A percentile compares a stretch with the other conserved stretches of the same genome.
Evolutionary conservation across 345 rosid genomes (phyloP).

Genomic region (Sisymbrium altissimum): DNA sequence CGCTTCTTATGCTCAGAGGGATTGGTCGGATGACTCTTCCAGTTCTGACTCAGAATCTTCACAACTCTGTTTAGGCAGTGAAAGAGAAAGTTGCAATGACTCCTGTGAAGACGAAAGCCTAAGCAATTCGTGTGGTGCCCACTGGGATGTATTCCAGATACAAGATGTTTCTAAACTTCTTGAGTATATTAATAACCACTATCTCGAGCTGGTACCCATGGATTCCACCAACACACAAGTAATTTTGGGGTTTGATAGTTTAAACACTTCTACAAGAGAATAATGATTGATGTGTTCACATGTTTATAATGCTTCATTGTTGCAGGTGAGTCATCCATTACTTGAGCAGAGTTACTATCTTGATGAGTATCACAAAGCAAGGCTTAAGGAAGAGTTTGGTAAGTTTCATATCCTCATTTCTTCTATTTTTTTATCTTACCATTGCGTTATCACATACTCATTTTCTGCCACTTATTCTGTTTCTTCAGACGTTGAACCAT

Average conservation of each 20-base stretch:
- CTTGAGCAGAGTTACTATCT: conserved; percentile 85
- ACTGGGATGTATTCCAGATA: conserved; percentile 90
- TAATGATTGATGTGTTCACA: conserved; percentile 10
- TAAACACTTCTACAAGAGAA: background rate
- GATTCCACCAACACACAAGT: conserved; percentile 47
- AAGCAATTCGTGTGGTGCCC: conserved; percentile 62
- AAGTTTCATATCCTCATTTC: conserved; percentile 33
- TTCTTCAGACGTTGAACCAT: conserved; percentile 77
- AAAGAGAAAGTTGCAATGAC: conserved; percentile 28
- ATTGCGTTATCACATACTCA: background rate
- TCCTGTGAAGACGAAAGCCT: conserved; percentile 32
- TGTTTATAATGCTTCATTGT: conserved; percentile 11
- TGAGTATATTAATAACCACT: conserved; percentile 68
- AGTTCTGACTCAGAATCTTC: conserved; percentile 49
- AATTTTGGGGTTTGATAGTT: conserved; percentile 21
- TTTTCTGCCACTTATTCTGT: conserved; percentile 5
- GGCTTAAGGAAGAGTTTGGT: conserved; percentile 89
- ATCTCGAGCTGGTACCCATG: conserved; percentile 46
- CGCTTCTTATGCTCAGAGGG: conserved; percentile 31
- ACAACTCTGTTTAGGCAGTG: conserved; percentile 22
- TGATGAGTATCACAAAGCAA: conserved; percentile 63
- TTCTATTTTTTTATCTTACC: background rate
- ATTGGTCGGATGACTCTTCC: conserved; percentile 40
- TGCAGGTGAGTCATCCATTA: conserved; percentile 77
- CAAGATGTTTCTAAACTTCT: conserved; percentile 83